Percentiles rank a stretch among this genome's conserved stretches.
These are phyloP conservation scores for Globisporangium cystogenes DNA, from an alignment of 352 stramenopile species.

Conservation along the genomic window DNA sequence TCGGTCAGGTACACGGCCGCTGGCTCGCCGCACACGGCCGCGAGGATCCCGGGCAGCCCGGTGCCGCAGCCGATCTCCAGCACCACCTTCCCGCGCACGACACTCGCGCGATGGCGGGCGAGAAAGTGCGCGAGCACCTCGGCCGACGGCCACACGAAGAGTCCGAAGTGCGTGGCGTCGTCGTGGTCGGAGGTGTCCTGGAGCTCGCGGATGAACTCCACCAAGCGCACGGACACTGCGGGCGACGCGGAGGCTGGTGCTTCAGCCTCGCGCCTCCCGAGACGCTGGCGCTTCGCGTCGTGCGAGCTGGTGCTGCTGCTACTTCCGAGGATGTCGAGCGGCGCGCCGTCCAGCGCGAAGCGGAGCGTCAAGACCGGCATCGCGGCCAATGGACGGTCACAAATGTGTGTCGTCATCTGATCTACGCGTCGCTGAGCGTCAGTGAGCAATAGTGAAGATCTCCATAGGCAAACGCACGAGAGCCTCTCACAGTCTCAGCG, in stretches of 20 bases:
- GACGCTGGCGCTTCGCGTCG: conserved; percentile 3
- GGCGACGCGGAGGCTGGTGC: neutral
- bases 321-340: neutral
- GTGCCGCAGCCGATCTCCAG: conserved; percentile 67
- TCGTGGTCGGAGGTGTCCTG: conserved; percentile 10
- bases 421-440: too few relatives aligned
- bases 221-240: conserved; percentile 31
- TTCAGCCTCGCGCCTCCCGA: neutral
- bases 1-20: conserved; percentile 48
- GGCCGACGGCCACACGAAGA: conserved; percentile 67
- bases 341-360: neutral
- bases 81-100: conserved; percentile 34
- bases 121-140: conserved; percentile 47
- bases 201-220: conserved; percentile 52
- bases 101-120: conserved; percentile 17
- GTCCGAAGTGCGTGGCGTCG: conserved; percentile 33
- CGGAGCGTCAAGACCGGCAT: neutral
- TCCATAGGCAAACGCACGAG: too few relatives aligned
- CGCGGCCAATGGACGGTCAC: neutral
- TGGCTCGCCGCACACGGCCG: conserved; percentile 27
- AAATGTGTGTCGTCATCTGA: too few relatives aligned
- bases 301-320: neutral
- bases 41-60: conserved; percentile 56
- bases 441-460: too few relatives aligned
- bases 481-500: neutral